Conservation (phyloP, 2,329 filamentous ascomycete genomes). For the Aureobasidium subglaciale region DNA sequence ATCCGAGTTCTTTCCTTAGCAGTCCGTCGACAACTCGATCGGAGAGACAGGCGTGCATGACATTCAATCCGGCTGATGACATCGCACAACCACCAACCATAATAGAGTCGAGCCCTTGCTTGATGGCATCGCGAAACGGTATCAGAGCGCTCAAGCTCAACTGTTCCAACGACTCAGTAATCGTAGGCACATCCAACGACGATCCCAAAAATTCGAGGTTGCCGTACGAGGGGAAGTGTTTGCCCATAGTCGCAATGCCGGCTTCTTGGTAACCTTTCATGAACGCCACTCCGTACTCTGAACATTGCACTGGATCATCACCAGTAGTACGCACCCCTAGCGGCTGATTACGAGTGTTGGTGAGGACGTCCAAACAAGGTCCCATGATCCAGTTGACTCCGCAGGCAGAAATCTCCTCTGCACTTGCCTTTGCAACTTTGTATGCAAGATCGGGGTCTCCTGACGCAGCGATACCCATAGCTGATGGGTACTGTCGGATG, state of each 20-base stretch:
- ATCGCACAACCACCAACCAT: slow-evolving; percentile 94
- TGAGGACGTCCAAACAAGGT: slow-evolving; percentile 87
- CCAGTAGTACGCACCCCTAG: slow-evolving; percentile 83
- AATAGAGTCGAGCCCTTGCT: slow-evolving; percentile 82
- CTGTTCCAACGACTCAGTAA: slow-evolving; percentile 89
- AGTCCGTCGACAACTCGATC: slow-evolving; percentile 90
- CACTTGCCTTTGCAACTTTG: slow-evolving; percentile 85
- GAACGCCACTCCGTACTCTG: slow-evolving; percentile 81
- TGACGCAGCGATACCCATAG: slow-evolving; percentile 93
- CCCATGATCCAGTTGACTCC: slow-evolving; percentile 95
- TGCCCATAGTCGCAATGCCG: slow-evolving; percentile 81
- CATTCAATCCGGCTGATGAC: slow-evolving; percentile 83
- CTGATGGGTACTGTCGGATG: slow-evolving; percentile 91
- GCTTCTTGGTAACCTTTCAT: slow-evolving; percentile 91
- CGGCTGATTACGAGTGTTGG: slow-evolving; percentile 84
- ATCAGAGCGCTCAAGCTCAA: slow-evolving; percentile 85
- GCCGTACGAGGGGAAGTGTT: slow-evolving; percentile 94
- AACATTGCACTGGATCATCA: slow-evolving; percentile 92
- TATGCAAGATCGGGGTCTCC: slow-evolving; percentile 80
- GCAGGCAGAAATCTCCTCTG: slow-evolving; percentile 83
- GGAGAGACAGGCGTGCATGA: slow-evolving; percentile 89
- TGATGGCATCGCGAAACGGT: slow-evolving; percentile 84
- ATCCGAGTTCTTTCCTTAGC: slow-evolving; percentile 79
- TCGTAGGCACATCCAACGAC: slow-evolving; percentile 85
- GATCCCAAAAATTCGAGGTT: slow-evolving; percentile 91